Evolutionary conservation across 495 filamentous ascomycete genomes (phyloP), one percentile per base, ranked within the genome.

Genomic region (Hyaloscypha bicolor): DNA sequence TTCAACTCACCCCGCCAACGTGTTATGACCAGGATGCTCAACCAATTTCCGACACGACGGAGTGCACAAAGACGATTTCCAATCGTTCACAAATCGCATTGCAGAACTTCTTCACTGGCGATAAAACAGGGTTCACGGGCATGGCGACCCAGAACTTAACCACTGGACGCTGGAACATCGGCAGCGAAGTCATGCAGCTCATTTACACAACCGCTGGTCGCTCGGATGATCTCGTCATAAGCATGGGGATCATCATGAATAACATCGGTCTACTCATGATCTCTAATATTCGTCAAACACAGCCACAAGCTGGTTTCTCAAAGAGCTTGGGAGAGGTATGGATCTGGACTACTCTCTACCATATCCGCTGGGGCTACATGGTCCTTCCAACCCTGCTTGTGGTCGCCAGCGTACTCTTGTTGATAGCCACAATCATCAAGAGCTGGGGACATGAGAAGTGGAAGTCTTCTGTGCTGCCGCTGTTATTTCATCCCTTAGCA

Each of bases 391-490:
- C 30, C 30, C 6, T 59, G 9, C 11, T 59, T 59, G 56, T 59
- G 5, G 30, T 59, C 35, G 29, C 12, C 4, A 16, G 29, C n/a
- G 16, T 59, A 11, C 12, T 59, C 30, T 59, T 59, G 4, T 6
- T 59, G 30, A 16, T 59, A 9, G 21, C 16, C 16, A 35, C 56
- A 6, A 59, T 59, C 56, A 3, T 37, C 30, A 59, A 59, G 30
- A 59, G 56, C 30, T 35, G 56, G 25, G 56, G 56, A 6, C 30
- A 33, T 6, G 55, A 57, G 56, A 11, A 59, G 56, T 59, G 29
- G 56, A 59, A 59, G 30, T 59, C 56, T 33, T 59, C 56, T 12
- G 19, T 35, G 9, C 56, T 59, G 9, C 56, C 56, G 4, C 14
- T 59, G 6, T 29, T 59, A 9, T 59, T 59, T 33, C 56, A 59